Evolutionary conservation across 139 green algal genomes (phyloP), one percentile per base, ranked within the genome.

Genomic region (Cymbomonas tetramitiformis): DNA sequence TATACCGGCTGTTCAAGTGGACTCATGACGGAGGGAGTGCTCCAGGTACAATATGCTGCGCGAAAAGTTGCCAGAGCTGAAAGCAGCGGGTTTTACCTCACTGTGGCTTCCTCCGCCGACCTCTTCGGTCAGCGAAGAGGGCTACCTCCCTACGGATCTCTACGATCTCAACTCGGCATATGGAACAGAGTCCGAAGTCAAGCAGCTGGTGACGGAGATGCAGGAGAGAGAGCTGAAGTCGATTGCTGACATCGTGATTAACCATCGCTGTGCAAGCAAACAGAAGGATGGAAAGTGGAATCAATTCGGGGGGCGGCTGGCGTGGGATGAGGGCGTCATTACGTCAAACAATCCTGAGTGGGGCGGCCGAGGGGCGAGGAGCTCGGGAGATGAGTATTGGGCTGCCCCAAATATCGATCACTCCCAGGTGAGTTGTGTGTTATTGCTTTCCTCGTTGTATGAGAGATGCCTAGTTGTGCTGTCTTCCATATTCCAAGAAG

Each of bases 361-460:
- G 71, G 85, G 83, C 15, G 88, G 88, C 24, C 68, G 62, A 15
- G 88, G 88, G 10, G 66, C 52, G 24, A 74, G 61, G 29, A 90
- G 91, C 62, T 78, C 75, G 41, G 76, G 79, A 1, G 86, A 95
- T 33, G 81, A 93, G 67, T 95, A 94, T 61, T 39, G 71, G 2
- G 87, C 86, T 1, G 88, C 88, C 34, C 88, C 88, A 40, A 95
- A 96, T 71, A 83, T 96, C 40, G 88, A 96, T 71, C 88, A 96
- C 80, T 79, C 74, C 19, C n/a, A n/a, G n/a, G 29, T 43, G 4
- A 4, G 46, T 52, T 3, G 19, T 39, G 8, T 6, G n/a, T n/a
- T n/a, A n/a, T n/a, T n/a, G n/a, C n/a, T n/a, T n/a, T n/a, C n/a
- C n/a, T n/a, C n/a, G n/a, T n/a, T n/a, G n/a, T n/a, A n/a, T n/a